Evolutionary conservation across 169 alveolate genomes (phyloP), one percentile per base, ranked within the genome.

Genomic region (Plasmodium billcollinsi): DNA sequence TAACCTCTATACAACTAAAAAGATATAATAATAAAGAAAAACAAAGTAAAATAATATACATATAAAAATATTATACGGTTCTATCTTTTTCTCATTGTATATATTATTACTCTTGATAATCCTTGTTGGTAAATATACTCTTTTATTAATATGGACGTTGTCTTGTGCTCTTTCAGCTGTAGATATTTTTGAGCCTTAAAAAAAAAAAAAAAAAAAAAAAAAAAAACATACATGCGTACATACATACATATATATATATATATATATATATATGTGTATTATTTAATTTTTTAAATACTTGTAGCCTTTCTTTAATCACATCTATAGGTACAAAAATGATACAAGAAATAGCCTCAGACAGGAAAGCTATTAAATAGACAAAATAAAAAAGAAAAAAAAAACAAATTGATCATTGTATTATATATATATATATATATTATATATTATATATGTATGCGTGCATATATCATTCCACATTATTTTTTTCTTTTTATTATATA

Each of bases 321-420:
- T 83, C 91, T 24, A 83, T 83, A 43, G 91, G 91, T 33, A 83
- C 91, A 62, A 83, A 83, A 62, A 83, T 11, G 18, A 61, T 49
- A 50, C 91, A 83, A 15, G 91, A 67, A 18, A 83, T 70, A 24
- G 73, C 85, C 49, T 83, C 91, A 1, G 91, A 59, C 33, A 67
- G 49, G 47, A 83, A 56, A 2, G 74, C 91, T 83, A 65, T 39
- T 18, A 26, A 56, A 9, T 0, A 11, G 15, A 56, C 18, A 45
- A 47, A 45, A 45, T 52, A 67, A 14, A 45, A 54, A n/a, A 67
- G 33, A 5, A 62, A 15, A 14, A 26, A 20, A 63, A 47, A 49
- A 62, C 2, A 14, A 45, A 56, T 1, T 14, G 20, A 52, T 45
- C 29, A 29, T 29, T 1, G 39, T 29, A 29, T 29, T 29, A 29